These are phyloP conservation scores for Cucurbita ficifolia DNA, from an alignment of 306 rosid species.

Conservation along the genomic window DNA sequence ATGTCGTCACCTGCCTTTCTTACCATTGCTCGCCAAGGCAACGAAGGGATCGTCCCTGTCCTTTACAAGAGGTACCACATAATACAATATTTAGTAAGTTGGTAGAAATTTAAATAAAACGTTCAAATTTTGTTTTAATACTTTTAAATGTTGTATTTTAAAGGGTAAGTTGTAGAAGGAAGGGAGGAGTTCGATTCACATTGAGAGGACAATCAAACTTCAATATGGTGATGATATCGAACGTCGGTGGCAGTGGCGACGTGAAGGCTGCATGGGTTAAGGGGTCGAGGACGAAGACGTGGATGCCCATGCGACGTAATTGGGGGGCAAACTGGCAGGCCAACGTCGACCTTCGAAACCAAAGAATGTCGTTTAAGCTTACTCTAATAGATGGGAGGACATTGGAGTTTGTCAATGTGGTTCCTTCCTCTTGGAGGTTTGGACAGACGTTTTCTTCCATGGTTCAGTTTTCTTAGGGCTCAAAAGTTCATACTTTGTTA, in stretches of 20 bases:
- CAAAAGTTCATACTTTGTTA: background rate
- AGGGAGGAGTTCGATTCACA: slow-evolving; percentile 76
- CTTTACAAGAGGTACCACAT: slow-evolving; percentile 37
- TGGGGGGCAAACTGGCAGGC: slow-evolving; percentile 91
- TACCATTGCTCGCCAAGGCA: slow-evolving; percentile 57
- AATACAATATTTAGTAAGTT: background rate
- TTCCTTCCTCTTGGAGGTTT: slow-evolving; percentile 64
- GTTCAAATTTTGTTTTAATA: too few species aligned
- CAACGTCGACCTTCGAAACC: slow-evolving; percentile 38
- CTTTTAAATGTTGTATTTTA: background rate
- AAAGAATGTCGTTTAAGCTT: slow-evolving; percentile 54
- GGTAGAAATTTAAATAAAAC: too few species aligned
- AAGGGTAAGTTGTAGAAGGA: slow-evolving; percentile 62
- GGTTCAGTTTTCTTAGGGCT: slow-evolving; percentile 32
- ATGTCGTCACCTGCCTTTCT: slow-evolving; percentile 69
- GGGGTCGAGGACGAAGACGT: slow-evolving; percentile 27
- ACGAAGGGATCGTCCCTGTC: slow-evolving; percentile 79
- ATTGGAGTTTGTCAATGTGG: slow-evolving; percentile 31
- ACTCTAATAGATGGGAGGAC: slow-evolving; percentile 41
- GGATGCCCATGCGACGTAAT: slow-evolving; percentile 69
- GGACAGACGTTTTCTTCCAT: slow-evolving; percentile 67
- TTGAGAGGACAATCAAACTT: slow-evolving; percentile 56
- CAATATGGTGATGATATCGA: slow-evolving; percentile 77
- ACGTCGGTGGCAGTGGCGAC: slow-evolving; percentile 72
- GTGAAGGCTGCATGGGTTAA: slow-evolving; percentile 47